A percentile compares a stretch with the other conserved stretches of the same genome.
These are phyloP conservation scores for Colletotrichum sp. DNA, from an alignment of 2,329 filamentous ascomycete species.

Conservation along the genomic window DNA sequence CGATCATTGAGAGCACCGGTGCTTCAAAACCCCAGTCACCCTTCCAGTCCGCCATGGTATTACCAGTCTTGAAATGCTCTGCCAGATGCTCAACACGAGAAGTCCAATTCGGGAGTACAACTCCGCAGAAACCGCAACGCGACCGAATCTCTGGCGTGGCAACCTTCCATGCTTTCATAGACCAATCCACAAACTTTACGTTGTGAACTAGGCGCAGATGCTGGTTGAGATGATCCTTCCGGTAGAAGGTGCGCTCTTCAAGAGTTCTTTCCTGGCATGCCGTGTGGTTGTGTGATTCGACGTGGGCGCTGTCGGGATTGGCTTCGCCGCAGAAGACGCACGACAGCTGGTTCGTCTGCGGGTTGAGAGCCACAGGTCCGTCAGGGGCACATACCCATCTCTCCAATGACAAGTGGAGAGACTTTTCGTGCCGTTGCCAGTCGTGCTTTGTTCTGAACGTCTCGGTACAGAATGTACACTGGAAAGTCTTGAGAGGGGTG, in stretches of 20 bases:
- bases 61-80: slow-evolving; percentile 70
- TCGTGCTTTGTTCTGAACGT: slow-evolving; percentile 72
- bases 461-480: slow-evolving; percentile 73
- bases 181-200: slow-evolving; percentile 65
- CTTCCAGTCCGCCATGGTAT: slow-evolving; percentile 72
- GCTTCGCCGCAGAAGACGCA: slow-evolving; percentile 66
- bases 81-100: slow-evolving; percentile 66
- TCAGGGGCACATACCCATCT: slow-evolving; percentile 69
- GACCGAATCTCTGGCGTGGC: slow-evolving; percentile 66
- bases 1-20: slow-evolving; percentile 65
- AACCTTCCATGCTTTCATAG: slow-evolving; percentile 69
- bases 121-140: slow-evolving; percentile 69
- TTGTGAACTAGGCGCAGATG: slow-evolving; percentile 68
- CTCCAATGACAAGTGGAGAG: slow-evolving; percentile 67
- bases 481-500: slow-evolving; percentile 60
- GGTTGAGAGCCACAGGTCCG: slow-evolving; percentile 59
- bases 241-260: slow-evolving; percentile 68
- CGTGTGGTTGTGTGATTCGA: slow-evolving; percentile 64
- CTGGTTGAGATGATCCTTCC: slow-evolving; percentile 71
- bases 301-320: slow-evolving; percentile 59
- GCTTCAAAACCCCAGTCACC: slow-evolving; percentile 72
- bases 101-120: slow-evolving; percentile 66
- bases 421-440: slow-evolving; percentile 75
- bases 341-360: slow-evolving; percentile 60
- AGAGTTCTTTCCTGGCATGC: slow-evolving; percentile 70